Base-by-base conservation (phyloP, 2,329 filamentous ascomycete genomes). In the Arachnomyces sp. region DNA sequence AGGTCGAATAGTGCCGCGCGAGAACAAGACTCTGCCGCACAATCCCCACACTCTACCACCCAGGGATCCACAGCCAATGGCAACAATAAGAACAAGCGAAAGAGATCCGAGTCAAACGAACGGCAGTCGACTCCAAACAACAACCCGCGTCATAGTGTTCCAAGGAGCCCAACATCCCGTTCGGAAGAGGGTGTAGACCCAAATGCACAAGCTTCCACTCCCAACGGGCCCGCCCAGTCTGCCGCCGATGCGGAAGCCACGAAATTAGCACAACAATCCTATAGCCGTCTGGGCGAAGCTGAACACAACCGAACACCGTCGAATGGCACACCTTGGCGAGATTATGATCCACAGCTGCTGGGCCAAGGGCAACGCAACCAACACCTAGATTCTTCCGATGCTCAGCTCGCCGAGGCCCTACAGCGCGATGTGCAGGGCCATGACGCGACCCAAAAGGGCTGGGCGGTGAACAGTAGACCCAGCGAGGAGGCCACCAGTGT, bases 61-160 rank as follows among this genome's bases (percentile, higher is more conserved):
- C 45, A 48, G 9, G 28, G 38, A 20, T 42, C 47, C 32, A 34
- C 47, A 11, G 40, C 43, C 30, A 36, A 42, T 13, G 42, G 48
- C 42, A 50, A 49, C 42, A 50, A 49, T 47, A 82, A 81, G 61
- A 76, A 79, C 53, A 73, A 73, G 49, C 61, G 72, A 43, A 90
- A 87, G 61, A 76, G 84, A 44, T 86, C 84, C 5, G 65, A 70
- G 34, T 84, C 82, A 4, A 59, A 68, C 29, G 80, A 80, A 41
- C 60, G 54, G 31, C 51, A 49, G 49, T 49, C 45, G 48, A 59
- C 55, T 39, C 51, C 56, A 47, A 56, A 50, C 44, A 55, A 55
- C n/a, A 64, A 61, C 42, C 58, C 61, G 43, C 61, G 50, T 37
- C 55, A 63, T 40, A 60, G 52, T 28, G 45, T 50, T 38, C 54